A percentile compares a stretch with the other conserved stretches of the same genome.
Conservation (phyloP, 768 basidiomycete genomes). For the Amylocystis lapponica region DNA sequence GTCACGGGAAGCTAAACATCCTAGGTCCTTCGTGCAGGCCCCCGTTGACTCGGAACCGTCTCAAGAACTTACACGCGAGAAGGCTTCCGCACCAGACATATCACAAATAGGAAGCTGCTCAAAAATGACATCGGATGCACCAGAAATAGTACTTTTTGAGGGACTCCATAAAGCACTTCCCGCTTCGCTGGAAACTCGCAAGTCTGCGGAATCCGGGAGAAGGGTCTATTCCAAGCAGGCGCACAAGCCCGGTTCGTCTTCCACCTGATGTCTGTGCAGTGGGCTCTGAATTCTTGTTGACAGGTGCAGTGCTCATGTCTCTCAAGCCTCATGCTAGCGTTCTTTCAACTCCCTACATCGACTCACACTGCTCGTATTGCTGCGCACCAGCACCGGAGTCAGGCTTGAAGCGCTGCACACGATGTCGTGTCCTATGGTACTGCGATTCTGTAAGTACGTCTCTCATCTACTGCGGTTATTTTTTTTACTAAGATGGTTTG, state of each 20-base stretch:
- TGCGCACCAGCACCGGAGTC: slow-evolving; percentile 31
- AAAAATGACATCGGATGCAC: not conserved
- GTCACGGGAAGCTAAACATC: slow-evolving; percentile 17
- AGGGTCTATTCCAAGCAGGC: slow-evolving; percentile 37
- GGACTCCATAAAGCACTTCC: slow-evolving; percentile 33
- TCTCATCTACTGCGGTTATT: slow-evolving; percentile 3
- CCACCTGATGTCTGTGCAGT: not conserved
- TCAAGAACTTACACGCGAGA: not conserved
- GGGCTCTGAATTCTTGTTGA: not conserved
- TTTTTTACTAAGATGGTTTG: not conserved
- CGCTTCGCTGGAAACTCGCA: slow-evolving; percentile 33
- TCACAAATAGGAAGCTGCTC: not conserved
- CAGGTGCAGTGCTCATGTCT: slow-evolving; percentile 58
- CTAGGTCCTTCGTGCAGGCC: slow-evolving; percentile 17
- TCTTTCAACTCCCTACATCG: slow-evolving; percentile 58
- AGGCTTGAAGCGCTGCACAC: slow-evolving; percentile 63
- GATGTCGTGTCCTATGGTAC: slow-evolving; percentile 67
- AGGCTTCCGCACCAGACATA: not conserved
- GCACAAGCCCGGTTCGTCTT: slow-evolving; percentile 32
- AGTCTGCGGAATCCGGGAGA: slow-evolving; percentile 34
- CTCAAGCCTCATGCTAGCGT: slow-evolving; percentile 55
- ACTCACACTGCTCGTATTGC: slow-evolving; percentile 67
- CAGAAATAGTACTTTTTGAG: not conserved
- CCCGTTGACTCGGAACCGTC: not conserved
- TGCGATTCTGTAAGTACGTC: slow-evolving; percentile 57